Base-by-base conservation (phyloP, 805 yeast genomes). In the Candida suzukii region DNA sequence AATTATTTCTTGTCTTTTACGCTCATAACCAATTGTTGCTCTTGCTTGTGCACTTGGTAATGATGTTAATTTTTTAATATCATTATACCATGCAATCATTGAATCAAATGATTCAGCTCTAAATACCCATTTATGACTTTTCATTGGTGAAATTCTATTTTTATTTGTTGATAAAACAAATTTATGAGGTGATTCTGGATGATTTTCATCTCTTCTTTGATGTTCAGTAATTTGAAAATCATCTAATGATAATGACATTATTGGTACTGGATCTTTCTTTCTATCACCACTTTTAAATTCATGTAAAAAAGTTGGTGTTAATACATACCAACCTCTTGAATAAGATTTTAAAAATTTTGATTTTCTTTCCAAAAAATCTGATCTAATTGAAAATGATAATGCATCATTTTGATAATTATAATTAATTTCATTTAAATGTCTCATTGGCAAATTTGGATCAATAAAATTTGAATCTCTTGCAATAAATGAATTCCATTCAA, bases 81-180 rank as follows among this genome's bases (percentile, higher is more conserved):
- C 95, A 49, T 76, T 76, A 61, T 76, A 86, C 99, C 99, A 91
- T 31, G 70, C 73, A 58, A 82, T 77, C 91, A 88, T 86, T 26
- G 73, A 61, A 33, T 80, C 83, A 52, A 83, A 84, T 38, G 83
- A 75, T 54, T 85, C 93, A n/a, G 95, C 82, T 49, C 95, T 74
- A 67, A 91, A 90, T n/a, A 90, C 93, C 87, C 93, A 88, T 53
- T 88, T 88, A 64, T 90, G 97, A 34, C 88, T 86, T 54, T 87
- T 73, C 46, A 80, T 82, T 47, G 87, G 71, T 45, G 83, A 65
- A 13, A 93, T 93, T 45, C 78, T 77, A 46, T 79, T 77, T 47
- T 81, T 80, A 53, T 83, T 86, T 16, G 88, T 78, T 48, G 76
- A 78, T 46, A 91, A 67, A 11, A 88, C 85, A 62, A 91, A 93